phyloP scores from a whole-genome alignment of 2,329 filamentous ascomycete genomes.

The Penicillium sp. region DNA sequence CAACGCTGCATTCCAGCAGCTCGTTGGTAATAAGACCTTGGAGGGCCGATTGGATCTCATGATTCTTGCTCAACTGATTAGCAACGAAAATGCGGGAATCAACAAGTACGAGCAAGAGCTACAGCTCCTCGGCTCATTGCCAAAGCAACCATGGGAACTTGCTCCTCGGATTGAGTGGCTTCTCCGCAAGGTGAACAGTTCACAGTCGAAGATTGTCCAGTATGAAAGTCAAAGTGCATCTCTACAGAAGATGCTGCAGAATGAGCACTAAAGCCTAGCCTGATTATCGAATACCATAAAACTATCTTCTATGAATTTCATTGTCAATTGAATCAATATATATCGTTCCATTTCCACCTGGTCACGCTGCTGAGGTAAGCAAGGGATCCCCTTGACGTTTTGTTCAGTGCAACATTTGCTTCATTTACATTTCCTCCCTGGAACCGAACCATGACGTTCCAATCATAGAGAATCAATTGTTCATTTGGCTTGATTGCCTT shows the following conservation, averaged over 20 bases:
- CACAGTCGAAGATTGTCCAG: slow-evolving; percentile 66
- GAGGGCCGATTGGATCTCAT: slow-evolving; percentile 67
- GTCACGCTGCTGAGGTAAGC: no score
- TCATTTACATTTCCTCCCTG: no score
- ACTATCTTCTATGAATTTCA: no score
- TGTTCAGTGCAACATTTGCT: no score
- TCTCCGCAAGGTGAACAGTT: slow-evolving; percentile 63
- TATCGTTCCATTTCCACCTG: no score
- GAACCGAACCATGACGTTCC: no score
- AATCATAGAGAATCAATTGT: no score
- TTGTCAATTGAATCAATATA: no score
- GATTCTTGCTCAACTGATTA: slow-evolving; percentile 62
- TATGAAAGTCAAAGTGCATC: slow-evolving; percentile 66
- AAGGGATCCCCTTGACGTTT: no score
- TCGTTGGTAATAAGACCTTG: slow-evolving; percentile 67
- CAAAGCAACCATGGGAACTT: slow-evolving; percentile 64
- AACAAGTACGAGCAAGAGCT: slow-evolving; percentile 76
- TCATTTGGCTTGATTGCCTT: no score
- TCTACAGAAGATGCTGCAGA: slow-evolving; percentile 64
- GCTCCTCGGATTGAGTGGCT: slow-evolving; percentile 64
- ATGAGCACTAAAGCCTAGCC: slow-evolving; percentile 42
- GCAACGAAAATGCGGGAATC: slow-evolving; percentile 66
- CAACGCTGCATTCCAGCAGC: slow-evolving; percentile 68
- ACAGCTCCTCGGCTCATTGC: slow-evolving; percentile 61
- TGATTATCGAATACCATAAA: no score